These are phyloP conservation scores for Penicillium thymicola DNA, from an alignment of 2,329 filamentous ascomycete species.

Conservation along the genomic window DNA sequence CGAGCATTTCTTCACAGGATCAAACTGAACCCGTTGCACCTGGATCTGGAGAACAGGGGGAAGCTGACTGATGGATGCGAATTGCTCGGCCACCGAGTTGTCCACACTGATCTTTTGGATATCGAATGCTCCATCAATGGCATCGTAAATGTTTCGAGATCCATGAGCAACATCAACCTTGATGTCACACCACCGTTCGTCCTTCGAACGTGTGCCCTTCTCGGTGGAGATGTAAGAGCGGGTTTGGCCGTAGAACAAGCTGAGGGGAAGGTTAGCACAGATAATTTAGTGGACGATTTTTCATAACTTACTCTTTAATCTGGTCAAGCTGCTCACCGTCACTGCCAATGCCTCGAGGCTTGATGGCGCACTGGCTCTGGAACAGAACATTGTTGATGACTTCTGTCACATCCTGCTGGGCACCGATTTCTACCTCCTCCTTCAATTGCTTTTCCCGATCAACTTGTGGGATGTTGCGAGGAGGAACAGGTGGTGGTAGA, in stretches of 20 bases:
- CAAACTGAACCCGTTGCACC: conserved; percentile 77
- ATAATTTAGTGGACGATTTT: conserved; percentile 15
- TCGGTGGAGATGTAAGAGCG: conserved; percentile 47
- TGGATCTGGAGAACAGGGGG: conserved; percentile 87
- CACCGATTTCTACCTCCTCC: conserved; percentile 55
- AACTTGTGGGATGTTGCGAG: conserved; percentile 43
- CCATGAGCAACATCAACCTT: conserved; percentile 58
- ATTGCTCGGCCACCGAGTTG: conserved; percentile 58
- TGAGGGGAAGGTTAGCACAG: conserved; percentile 25
- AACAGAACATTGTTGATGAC: conserved; percentile 91
- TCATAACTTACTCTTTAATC: conserved; percentile 59
- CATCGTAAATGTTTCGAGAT: conserved; percentile 70
- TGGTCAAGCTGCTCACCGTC: conserved; percentile 76
- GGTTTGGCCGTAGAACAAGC: conserved; percentile 51
- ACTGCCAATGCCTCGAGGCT: conserved; percentile 61
- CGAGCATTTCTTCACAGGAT: conserved; percentile 56
- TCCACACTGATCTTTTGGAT: conserved; percentile 69
- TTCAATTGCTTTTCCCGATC: conserved; percentile 39
- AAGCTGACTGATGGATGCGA: conserved; percentile 69
- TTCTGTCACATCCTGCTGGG: conserved; percentile 94
- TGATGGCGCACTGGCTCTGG: conserved; percentile 84
- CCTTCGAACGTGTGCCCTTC: conserved; percentile 47
- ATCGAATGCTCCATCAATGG: conserved; percentile 82
- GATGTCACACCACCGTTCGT: conserved; percentile 61
- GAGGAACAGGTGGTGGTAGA: conserved; percentile 59